A percentile compares a stretch with the other conserved stretches of the same genome.
Evolutionary conservation across 305 asterid species (phyloP).

Genomic region (Solanum hybrid): DNA sequence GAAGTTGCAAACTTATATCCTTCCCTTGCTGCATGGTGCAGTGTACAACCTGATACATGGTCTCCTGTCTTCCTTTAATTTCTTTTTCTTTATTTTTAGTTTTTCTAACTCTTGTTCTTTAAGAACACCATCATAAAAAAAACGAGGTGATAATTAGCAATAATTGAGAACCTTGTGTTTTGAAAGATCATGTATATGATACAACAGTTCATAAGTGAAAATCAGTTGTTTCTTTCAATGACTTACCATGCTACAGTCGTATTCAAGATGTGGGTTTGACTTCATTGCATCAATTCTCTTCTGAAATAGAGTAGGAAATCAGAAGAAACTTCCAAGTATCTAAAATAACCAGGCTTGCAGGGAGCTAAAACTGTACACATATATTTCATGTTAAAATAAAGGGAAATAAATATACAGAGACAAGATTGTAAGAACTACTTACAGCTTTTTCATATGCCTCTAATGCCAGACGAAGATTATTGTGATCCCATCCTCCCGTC

Average conservation of each 20-base stretch:
- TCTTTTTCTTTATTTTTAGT: neutral
- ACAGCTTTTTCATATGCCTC: neutral
- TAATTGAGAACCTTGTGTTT: neutral
- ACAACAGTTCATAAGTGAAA: constrained; percentile 4
- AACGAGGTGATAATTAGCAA: neutral
- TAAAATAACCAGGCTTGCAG: neutral
- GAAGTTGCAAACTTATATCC: neutral
- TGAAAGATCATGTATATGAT: neutral
- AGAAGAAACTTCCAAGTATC: neutral
- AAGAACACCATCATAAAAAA: neutral
- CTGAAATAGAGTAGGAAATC: constrained; percentile 21
- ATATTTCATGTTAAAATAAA: too few species aligned
- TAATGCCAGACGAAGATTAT: neutral
- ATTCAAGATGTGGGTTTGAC: constrained; percentile 60
- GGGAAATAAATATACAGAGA: neutral
- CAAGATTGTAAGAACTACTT: neutral
- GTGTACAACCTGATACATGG: neutral
- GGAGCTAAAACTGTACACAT: neutral
- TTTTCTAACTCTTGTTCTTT: neutral
- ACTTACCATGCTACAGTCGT: constrained; percentile 66
- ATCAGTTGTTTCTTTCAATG: neutral
- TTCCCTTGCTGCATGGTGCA: too few species aligned
- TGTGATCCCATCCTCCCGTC: neutral
- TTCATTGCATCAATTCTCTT: constrained; percentile 63
- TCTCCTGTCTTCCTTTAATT: neutral